Conservation (phyloP, 805 yeast genomes). For the Candida namnaoensis region DNA sequence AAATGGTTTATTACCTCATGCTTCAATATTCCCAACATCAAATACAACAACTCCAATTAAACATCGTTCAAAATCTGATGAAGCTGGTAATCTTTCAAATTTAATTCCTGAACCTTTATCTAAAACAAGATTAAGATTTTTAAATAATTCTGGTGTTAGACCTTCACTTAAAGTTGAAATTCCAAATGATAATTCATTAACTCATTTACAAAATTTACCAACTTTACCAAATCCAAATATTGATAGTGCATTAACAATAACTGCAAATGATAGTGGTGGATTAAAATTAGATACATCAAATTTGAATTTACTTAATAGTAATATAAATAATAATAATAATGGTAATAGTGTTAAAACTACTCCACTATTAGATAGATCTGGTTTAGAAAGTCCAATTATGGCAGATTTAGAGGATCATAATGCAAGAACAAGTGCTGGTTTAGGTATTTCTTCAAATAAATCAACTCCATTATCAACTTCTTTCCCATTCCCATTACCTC, state of each 20-base stretch:
- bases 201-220: background rate
- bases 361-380: background rate
- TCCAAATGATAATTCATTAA: constrained; percentile 5
- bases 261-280: no score
- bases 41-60: constrained; percentile 1
- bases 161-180: constrained; percentile 19
- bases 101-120: no score
- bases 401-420: constrained; percentile 2
- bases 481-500: constrained; percentile 22
- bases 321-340: constrained; percentile 5
- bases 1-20: background rate
- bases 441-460: constrained; percentile 12
- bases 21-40: background rate
- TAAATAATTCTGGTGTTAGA: constrained; percentile 15
- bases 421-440: constrained; percentile 3
- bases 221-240: constrained; percentile 1
- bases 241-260: no score
- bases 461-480: constrained; percentile 23
- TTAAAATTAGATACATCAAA: no score
- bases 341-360: background rate
- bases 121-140: constrained; percentile 10
- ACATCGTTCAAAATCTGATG: background rate
- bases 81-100: no score
- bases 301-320: no score
- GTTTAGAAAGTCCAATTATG: background rate